Percentiles rank a stretch among this genome's conserved stretches.
Conservation (phyloP, 768 basidiomycete genomes). For the Tulasnella sp. region DNA sequence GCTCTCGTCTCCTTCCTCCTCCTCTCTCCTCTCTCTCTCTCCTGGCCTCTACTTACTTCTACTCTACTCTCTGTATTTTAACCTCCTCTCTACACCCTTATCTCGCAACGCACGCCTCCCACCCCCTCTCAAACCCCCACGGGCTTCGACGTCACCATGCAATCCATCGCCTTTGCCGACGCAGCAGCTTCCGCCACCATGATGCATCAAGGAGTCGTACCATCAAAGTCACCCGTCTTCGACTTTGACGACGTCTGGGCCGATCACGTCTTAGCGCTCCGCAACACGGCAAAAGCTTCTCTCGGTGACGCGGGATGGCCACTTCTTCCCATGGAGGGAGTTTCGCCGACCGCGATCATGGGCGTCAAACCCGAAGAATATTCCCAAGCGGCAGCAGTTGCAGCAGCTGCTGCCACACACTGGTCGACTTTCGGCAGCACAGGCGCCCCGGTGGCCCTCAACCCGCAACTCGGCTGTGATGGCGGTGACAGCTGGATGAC, state of each 20-base stretch:
- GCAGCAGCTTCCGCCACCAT: too few relatives aligned
- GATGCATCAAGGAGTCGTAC: too few relatives aligned
- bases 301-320: neutral
- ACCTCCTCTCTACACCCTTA: neutral
- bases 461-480: neutral
- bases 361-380: neutral
- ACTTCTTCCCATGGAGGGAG: neutral
- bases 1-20: neutral
- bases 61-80: neutral
- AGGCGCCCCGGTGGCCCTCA: neutral
- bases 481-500: neutral
- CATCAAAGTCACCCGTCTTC: constrained; percentile 1
- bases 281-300: constrained; percentile 2
- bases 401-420: neutral
- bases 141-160: neutral
- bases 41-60: neutral
- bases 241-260: constrained; percentile 17
- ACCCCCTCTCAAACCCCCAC: neutral
- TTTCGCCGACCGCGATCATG: neutral
- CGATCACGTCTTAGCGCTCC: neutral
- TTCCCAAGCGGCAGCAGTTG: neutral
- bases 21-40: neutral
- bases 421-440: neutral
- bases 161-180: too few relatives aligned
- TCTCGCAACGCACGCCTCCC: neutral